phyloP scores from a whole-genome alignment of 2,329 filamentous ascomycete genomes.

The Claviceps sp. region DNA sequence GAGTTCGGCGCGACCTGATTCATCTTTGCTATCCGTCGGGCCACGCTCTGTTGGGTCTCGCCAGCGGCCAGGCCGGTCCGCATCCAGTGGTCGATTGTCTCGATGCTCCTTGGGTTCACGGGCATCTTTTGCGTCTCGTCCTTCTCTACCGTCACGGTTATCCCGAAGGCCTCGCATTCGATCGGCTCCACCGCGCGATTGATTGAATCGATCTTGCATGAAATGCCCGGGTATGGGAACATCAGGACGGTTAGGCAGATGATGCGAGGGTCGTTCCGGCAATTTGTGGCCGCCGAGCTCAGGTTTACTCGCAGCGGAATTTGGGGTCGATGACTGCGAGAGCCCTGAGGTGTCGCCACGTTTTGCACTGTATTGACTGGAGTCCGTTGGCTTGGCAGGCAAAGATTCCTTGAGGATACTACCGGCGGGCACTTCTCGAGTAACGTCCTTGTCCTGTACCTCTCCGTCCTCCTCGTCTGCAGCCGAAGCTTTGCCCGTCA shows the following conservation, averaged over 20 bases:
- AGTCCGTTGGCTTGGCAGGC: constrained; percentile 18
- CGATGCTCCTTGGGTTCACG: constrained; percentile 23
- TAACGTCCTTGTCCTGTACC: constrained; percentile 42
- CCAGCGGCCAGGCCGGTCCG: constrained; percentile 25
- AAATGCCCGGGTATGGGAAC: constrained; percentile 38
- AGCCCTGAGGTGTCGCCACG: constrained; percentile 11
- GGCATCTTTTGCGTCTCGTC: constrained; percentile 24
- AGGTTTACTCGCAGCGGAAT: constrained; percentile 12
- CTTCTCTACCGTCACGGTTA: constrained; percentile 15
- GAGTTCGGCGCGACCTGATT: constrained; percentile 15
- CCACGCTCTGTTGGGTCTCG: constrained; percentile 34
- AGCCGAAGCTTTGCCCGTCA: constrained; percentile 9
- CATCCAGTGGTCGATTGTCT: constrained; percentile 25
- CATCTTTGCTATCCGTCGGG: constrained; percentile 19
- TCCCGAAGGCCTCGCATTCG: constrained; percentile 13
- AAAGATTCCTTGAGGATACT: constrained; percentile 19
- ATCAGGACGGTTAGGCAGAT: constrained; percentile 45
- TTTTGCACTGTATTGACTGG: constrained; percentile 15
- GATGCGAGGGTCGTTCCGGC: constrained; percentile 24
- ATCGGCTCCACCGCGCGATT: constrained; percentile 27
- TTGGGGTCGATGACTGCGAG: constrained; percentile 17
- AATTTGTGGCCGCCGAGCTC: constrained; percentile 22
- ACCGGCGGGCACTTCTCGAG: constrained; percentile 1
- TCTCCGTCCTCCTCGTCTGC: constrained; percentile 59
- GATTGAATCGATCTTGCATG: constrained; percentile 31